Evolutionary conservation across 129 eudicot species (phyloP).

Genomic region (Pseudognaphalium luteoalbum): DNA sequence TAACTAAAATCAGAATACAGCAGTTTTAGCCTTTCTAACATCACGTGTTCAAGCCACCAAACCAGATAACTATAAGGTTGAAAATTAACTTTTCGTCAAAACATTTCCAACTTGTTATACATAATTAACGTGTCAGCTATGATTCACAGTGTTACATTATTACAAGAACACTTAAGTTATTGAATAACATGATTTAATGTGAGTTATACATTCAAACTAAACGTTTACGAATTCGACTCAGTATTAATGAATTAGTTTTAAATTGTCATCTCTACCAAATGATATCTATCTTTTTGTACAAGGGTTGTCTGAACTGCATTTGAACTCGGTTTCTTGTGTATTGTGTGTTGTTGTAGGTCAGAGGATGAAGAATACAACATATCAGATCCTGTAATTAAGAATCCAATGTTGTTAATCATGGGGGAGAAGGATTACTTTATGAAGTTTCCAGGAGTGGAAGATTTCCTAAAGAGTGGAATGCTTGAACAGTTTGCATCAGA

Average conservation of each 20-base stretch:
- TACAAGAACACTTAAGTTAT: no score
- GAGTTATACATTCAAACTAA: background rate
- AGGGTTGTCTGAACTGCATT: background rate
- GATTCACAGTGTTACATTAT: no score
- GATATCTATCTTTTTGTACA: background rate
- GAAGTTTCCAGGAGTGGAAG: constrained; percentile 36
- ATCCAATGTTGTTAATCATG: constrained; percentile 46
- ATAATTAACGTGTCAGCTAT: no score
- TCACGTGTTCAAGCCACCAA: background rate
- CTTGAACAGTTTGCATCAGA: constrained; percentile 31
- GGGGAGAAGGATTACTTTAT: constrained; percentile 53
- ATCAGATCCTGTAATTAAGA: constrained; percentile 37
- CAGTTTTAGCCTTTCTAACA: background rate
- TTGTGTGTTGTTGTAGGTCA: constrained; percentile 26
- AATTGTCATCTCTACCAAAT: background rate
- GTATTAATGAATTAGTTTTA: background rate
- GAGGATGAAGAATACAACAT: constrained; percentile 40
- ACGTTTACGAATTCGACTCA: background rate
- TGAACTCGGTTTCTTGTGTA: constrained; percentile 3
- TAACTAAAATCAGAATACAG: background rate
- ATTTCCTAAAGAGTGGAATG: constrained; percentile 35
- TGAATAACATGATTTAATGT: no score
- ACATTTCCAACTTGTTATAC: background rate
- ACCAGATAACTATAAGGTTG: background rate
- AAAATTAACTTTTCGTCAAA: background rate